These are phyloP conservation scores for Russula compacta DNA, from an alignment of 768 basidiomycete species.

Conservation along the genomic window DNA sequence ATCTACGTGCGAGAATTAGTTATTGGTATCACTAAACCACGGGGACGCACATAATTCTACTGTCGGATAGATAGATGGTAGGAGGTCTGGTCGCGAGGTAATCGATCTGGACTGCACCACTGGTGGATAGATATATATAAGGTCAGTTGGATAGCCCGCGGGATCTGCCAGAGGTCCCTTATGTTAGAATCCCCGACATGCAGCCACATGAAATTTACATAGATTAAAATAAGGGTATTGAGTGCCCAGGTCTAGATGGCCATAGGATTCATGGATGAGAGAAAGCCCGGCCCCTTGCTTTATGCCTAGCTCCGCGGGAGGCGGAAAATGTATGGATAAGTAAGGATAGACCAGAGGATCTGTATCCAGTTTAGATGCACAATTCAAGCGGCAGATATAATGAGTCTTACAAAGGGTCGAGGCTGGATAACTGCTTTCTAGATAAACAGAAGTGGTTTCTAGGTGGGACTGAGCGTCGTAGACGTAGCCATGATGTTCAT, in stretches of 20 bases:
- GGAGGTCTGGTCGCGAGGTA: background rate
- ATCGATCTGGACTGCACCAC: background rate
- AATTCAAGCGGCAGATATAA: background rate
- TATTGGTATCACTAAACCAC: background rate
- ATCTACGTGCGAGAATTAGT: background rate
- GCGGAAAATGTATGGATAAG: background rate
- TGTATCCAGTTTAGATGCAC: background rate
- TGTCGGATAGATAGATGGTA: background rate
- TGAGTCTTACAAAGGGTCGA: slow-evolving; percentile 6
- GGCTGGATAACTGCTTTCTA: slow-evolving; percentile 3
- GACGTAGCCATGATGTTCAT: background rate
- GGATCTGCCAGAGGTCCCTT: background rate
- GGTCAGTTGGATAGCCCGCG: slow-evolving; percentile 5
- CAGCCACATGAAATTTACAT: background rate
- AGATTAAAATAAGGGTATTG: slow-evolving; percentile 11
- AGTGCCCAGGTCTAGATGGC: background rate
- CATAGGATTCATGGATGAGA: slow-evolving; percentile 18
- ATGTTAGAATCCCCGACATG: background rate
- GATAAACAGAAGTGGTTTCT: background rate
- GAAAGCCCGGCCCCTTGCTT: slow-evolving; percentile 13
- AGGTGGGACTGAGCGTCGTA: background rate
- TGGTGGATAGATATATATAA: slow-evolving; percentile 7
- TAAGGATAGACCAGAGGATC: slow-evolving; percentile 16
- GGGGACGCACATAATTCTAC: slow-evolving; percentile 6
- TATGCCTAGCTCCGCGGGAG: background rate